Evolutionary conservation across 805 yeast species (phyloP).

Genomic region (Yamadazyma akitaensis): DNA sequence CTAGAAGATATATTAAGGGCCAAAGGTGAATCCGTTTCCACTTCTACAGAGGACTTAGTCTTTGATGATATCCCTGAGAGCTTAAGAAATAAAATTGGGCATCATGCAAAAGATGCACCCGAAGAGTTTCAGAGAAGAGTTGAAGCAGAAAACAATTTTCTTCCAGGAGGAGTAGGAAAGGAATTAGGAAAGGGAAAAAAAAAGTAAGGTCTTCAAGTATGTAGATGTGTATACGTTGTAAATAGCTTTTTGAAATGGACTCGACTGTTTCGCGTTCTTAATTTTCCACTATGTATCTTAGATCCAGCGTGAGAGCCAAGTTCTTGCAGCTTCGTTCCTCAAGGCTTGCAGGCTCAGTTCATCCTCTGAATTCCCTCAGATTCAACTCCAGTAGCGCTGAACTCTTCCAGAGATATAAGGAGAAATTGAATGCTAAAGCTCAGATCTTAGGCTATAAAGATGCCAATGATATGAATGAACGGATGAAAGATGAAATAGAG

Average conservation of each 20-base stretch:
- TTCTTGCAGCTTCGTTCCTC: neutral
- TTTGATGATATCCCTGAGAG: conserved; percentile 66
- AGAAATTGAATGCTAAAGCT: conserved; percentile 35
- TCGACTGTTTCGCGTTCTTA: neutral
- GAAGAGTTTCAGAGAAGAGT: conserved; percentile 23
- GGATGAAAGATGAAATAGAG: conserved; percentile 59
- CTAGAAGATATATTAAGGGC: conserved; percentile 73
- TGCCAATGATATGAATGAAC: conserved; percentile 59
- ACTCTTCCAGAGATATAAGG: conserved; percentile 21
- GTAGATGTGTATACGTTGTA: neutral
- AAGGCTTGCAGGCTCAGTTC: neutral
- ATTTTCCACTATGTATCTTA: neutral
- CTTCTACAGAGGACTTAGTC: conserved; percentile 62
- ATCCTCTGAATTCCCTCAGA: neutral
- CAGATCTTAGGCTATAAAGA: conserved; percentile 31
- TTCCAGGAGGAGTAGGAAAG: conserved; percentile 9
- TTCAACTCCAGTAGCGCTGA: conserved; percentile 7
- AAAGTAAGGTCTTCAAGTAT: too few relatives aligned
- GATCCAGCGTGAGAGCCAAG: neutral
- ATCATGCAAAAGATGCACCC: conserved; percentile 68
- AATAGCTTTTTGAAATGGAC: neutral
- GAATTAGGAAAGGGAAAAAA: neutral
- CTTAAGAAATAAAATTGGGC: conserved; percentile 51
- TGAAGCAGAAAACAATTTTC: conserved; percentile 2
- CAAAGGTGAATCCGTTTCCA: conserved; percentile 71